Conservation (phyloP, 2,329 filamentous ascomycete species). For the Atkinsonella hypoxylon region DNA sequence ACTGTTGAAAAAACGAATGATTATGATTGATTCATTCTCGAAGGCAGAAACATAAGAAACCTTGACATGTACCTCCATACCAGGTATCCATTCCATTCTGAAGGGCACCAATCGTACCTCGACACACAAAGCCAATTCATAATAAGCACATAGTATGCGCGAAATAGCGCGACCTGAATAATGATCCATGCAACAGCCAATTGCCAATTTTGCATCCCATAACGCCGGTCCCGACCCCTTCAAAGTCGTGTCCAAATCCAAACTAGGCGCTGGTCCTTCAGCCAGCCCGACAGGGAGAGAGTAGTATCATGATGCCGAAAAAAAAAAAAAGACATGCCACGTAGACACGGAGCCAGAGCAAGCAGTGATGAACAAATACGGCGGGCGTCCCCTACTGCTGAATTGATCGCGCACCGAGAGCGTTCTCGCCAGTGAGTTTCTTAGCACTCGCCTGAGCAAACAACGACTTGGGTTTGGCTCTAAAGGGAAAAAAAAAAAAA, state of each 20-base stretch:
- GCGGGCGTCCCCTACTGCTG: constrained; percentile 13
- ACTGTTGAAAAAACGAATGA: not conserved
- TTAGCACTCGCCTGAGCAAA: constrained; percentile 55
- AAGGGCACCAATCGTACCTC: not conserved
- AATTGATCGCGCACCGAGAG: constrained; percentile 25
- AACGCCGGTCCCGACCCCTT: not conserved
- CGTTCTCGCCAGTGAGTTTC: constrained; percentile 40
- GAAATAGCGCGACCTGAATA: not conserved
- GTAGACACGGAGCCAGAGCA: too few species aligned
- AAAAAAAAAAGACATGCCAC: constrained; percentile 3
- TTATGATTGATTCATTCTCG: not conserved
- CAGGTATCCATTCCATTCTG: not conserved
- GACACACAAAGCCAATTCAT: not conserved
- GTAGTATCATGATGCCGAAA: not conserved
- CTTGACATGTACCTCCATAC: not conserved
- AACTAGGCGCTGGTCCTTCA: too few species aligned
- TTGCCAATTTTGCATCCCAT: not conserved
- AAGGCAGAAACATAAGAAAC: not conserved
- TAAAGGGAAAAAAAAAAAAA: too few species aligned
- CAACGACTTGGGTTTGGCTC: constrained; percentile 55
- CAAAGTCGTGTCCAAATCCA: too few species aligned
- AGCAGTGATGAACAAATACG: not conserved
- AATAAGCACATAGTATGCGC: not conserved
- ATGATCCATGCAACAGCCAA: not conserved
- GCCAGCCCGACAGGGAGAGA: too few species aligned